Evolutionary conservation across 768 basidiomycete species (phyloP), one percentile per base, ranked within the genome.

Genomic region (Termitomyces sp.): DNA sequence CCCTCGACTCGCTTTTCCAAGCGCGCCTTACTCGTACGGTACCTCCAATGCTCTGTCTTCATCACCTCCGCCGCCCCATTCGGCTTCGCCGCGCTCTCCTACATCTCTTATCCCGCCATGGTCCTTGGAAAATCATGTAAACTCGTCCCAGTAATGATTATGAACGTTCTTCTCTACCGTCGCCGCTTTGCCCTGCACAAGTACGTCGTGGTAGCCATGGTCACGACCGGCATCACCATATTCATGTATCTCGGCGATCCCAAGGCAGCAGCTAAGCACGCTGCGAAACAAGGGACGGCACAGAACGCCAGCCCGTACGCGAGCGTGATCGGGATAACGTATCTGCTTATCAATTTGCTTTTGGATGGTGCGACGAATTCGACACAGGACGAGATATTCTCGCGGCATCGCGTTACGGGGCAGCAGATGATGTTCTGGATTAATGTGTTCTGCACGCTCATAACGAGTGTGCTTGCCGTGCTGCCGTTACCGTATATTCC

Each of bases 401-500:
- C 84, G 26, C 76, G 79, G 12, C 85, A 89, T 73, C 82, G 82
- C 19, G 75, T 83, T 4, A 75, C 76, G 3, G 97, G 97, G 8
- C 94, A 97, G 70, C 97, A 99, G 68, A 98, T 99, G 95, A 98
- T 99, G 97, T 87, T 98, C 69, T 96, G 86, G 85, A 96, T 99
- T 72, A 96, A 94, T 68, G 63, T 89, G 28, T 87, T 95, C 74
- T 87, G 89, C 72, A 91, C 94, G 3, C 59, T 86, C 38, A 68
- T 92, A 55, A 86, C 90, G 21, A 75, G 80, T 1, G 67, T 85
- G 11, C 84, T 97, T 28, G 81, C 86, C 28, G 67, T 88, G 7
- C 78, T 92, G 48, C 92, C 87, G 3, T 76, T 93, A 30, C 93
- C 86, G 1, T 80, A 86, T 62, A 91, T 94, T 54, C 89, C 94